Evolutionary conservation across 1,139 yeast species (phyloP), one percentile per base, ranked within the genome.

Genomic region (Scheffersomyces quercinus): DNA sequence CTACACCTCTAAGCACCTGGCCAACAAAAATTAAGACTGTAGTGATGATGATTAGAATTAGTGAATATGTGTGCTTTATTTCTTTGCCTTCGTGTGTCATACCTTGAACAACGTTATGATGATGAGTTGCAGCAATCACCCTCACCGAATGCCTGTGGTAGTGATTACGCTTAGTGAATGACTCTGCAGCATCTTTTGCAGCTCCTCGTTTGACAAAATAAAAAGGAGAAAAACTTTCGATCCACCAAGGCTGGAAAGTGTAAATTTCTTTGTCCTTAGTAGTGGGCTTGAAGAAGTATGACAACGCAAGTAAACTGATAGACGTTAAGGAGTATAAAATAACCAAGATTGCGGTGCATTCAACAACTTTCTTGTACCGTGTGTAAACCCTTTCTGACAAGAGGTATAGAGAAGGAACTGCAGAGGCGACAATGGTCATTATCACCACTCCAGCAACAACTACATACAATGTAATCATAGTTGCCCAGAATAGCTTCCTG

Each of bases 161-260:
- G 45, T 66, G 70, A 53, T 69, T 69, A 56, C 77, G 60, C 51
- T 67, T 71, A 75, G 70, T 68, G 42, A 72, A 72, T 1, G 73
- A 58, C 41, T 64, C 69, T 49, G 67, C 77, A 3, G 77, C 77
- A 32, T 65, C 62, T 47, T 61, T 60, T 3, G 72, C 69, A 6
- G 77, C 77, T 39, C 62, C 59, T 36, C 62, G 62, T 49, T 61
- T 56, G 20, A 71, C 77, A 54, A 69, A 73, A 51, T 73, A 72
- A 38, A 68, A 65, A n/a, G 76, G 73, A 34, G 62, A 54, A 53
- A 73, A 73, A 13, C 70, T 64, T 52, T 71, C 75, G 48, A 73
- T 64, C 77, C 77, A 73, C 77, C 77, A 72, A 28, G 77, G 76
- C 50, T 73, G 77, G 50, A 69, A 72, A 10, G 76, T 70, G 55